A percentile compares a stretch with the other conserved stretches of the same genome.
Conservation (phyloP, 2,329 filamentous ascomycete genomes). For the Alternaria panax region DNA sequence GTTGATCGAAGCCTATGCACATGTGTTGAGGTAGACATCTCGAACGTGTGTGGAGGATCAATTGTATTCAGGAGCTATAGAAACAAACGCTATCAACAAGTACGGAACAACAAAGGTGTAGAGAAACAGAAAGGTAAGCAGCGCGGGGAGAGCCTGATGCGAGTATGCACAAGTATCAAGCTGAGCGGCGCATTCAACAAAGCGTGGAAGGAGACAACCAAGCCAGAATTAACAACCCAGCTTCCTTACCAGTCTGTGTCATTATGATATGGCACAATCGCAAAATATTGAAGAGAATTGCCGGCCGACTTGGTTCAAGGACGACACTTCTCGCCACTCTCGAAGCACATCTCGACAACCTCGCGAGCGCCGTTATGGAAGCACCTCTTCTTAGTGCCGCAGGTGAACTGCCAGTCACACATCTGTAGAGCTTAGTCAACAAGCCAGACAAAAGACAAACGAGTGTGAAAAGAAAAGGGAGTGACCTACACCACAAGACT, state of each 20-base stretch:
- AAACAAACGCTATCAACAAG: background rate
- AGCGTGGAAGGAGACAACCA: background rate
- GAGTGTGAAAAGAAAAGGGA: background rate
- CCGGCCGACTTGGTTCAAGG: background rate
- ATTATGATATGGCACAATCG: background rate
- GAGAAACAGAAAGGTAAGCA: background rate
- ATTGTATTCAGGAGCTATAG: background rate
- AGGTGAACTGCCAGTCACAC: conserved; percentile 17
- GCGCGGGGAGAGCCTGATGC: background rate
- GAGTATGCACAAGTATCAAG: background rate
- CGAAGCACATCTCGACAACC: conserved; percentile 15
- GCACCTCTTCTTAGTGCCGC: conserved; percentile 22
- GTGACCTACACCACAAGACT: conserved; percentile 10
- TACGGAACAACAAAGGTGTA: background rate
- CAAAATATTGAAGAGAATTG: background rate
- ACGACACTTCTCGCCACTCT: conserved; percentile 13
- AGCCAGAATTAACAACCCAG: background rate
- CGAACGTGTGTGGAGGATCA: background rate
- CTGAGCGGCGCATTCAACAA: background rate
- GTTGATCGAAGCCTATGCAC: background rate
- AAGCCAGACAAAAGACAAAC: background rate
- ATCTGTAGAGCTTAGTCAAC: conserved; percentile 12
- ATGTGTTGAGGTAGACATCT: background rate
- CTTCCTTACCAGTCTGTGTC: background rate
- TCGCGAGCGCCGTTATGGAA: conserved; percentile 4